Conservation (phyloP, 345 rosid genomes). For the Euphorbia peplus region DNA sequence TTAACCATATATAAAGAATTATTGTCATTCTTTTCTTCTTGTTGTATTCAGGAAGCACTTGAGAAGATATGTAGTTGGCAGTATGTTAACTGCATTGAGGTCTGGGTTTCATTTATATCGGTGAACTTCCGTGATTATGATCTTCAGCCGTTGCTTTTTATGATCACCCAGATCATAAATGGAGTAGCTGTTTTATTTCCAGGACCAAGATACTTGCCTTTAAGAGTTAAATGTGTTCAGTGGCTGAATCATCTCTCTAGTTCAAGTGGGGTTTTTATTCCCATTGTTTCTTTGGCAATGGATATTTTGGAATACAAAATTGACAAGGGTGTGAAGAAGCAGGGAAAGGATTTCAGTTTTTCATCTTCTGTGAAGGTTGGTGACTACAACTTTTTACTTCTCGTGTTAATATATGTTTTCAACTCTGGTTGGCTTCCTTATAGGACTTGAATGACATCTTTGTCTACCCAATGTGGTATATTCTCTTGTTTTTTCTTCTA, state of each 20-base stretch:
- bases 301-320: slow-evolving; percentile 80
- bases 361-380: slow-evolving; percentile 68
- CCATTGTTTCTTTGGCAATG: slow-evolving; percentile 58
- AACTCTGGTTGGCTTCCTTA: neutral
- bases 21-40: slow-evolving; percentile 25
- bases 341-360: slow-evolving; percentile 47
- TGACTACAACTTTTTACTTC: neutral
- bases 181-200: slow-evolving; percentile 73
- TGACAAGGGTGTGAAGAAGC: slow-evolving; percentile 53
- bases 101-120: slow-evolving; percentile 78
- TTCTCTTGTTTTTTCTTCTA: neutral
- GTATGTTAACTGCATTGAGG: slow-evolving; percentile 68
- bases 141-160: slow-evolving; percentile 64
- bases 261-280: slow-evolving; percentile 70
- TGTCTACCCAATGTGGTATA: neutral
- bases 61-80: slow-evolving; percentile 82
- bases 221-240: slow-evolving; percentile 75
- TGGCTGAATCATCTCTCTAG: slow-evolving; percentile 79
- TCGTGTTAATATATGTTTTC: neutral
- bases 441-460: neutral
- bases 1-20: neutral
- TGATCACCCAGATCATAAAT: slow-evolving; percentile 66
- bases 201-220: slow-evolving; percentile 86
- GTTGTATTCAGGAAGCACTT: slow-evolving; percentile 66
- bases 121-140: slow-evolving; percentile 49